A percentile compares a stretch with the other conserved stretches of the same genome.
These are phyloP conservation scores for Candida ipomoeae DNA, from an alignment of 805 yeast genomes.

Conservation along the genomic window DNA sequence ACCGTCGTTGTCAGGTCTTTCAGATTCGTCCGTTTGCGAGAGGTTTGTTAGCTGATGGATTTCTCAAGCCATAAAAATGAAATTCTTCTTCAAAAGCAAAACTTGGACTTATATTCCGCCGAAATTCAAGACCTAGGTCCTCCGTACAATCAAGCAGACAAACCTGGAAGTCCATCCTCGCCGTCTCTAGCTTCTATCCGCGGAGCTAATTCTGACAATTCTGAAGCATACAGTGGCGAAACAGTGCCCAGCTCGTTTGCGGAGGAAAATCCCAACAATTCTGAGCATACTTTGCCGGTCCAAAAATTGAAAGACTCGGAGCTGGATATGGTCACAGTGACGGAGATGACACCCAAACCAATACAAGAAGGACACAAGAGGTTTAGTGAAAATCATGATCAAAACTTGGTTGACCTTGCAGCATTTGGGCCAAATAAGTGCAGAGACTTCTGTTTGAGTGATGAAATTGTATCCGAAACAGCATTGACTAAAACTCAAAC, in stretches of 20 bases:
- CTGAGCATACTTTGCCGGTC: constrained; percentile 7
- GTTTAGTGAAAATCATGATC: not conserved
- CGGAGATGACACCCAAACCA: constrained; percentile 4
- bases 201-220: constrained; percentile 14
- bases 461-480: not conserved
- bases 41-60: constrained; percentile 1
- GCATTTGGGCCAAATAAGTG: not conserved
- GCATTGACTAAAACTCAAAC: not conserved
- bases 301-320: constrained; percentile 10
- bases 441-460: not conserved
- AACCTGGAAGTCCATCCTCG: constrained; percentile 12
- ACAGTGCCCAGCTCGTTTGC: constrained; percentile 17
- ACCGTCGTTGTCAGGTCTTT: not conserved
- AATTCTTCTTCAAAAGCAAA: not conserved
- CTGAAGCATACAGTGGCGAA: constrained; percentile 17
- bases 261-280: constrained; percentile 13
- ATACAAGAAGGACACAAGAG: not conserved
- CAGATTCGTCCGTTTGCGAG: not conserved
- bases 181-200: constrained; percentile 15
- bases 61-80: not conserved
- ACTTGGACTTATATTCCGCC: not conserved
- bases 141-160: not conserved
- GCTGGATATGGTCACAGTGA: constrained; percentile 13
- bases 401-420: not conserved
- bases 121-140: constrained; percentile 3